Conservation (phyloP, 1,284 basidiomycete genomes). For the Lentinus polychrous region DNA sequence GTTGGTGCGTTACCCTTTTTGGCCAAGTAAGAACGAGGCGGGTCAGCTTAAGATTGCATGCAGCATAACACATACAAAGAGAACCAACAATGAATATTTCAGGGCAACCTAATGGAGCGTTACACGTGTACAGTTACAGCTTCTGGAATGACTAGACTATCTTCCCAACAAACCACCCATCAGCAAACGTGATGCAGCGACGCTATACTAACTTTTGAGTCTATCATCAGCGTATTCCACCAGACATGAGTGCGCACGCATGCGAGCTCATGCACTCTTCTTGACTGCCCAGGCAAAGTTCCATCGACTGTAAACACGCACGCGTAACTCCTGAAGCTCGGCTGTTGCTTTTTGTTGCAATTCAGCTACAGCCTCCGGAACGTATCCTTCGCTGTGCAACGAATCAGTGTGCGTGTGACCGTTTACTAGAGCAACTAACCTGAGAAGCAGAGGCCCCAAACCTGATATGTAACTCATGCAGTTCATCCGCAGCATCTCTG, state of each 20-base stretch:
- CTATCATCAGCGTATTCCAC: not conserved
- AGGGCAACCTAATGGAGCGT: no score
- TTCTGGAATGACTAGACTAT: no score
- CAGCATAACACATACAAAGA: no score
- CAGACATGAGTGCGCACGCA: not conserved
- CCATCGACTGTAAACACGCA: slow-evolving; percentile 27
- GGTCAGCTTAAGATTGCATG: no score
- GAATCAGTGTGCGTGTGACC: not conserved
- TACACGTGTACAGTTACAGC: no score
- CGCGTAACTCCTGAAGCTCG: slow-evolving; percentile 24
- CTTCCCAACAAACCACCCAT: no score
- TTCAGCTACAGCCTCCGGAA: slow-evolving; percentile 24
- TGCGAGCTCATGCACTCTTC: slow-evolving; percentile 5
- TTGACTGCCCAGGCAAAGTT: slow-evolving; percentile 30
- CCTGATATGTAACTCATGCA: slow-evolving; percentile 24
- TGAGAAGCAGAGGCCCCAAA: slow-evolving; percentile 25
- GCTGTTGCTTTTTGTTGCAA: slow-evolving; percentile 24
- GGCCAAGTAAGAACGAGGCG: not conserved
- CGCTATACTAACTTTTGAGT: no score
- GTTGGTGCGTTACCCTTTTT: not conserved
- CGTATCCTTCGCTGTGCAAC: slow-evolving; percentile 23
- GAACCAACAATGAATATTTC: no score
- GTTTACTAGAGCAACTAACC: slow-evolving; percentile 13
- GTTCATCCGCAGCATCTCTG: slow-evolving; percentile 28
- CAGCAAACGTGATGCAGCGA: no score